Base-by-base conservation (phyloP, 192 early-diverging fungal species). In the Lunasporangiospora selenospora region DNA sequence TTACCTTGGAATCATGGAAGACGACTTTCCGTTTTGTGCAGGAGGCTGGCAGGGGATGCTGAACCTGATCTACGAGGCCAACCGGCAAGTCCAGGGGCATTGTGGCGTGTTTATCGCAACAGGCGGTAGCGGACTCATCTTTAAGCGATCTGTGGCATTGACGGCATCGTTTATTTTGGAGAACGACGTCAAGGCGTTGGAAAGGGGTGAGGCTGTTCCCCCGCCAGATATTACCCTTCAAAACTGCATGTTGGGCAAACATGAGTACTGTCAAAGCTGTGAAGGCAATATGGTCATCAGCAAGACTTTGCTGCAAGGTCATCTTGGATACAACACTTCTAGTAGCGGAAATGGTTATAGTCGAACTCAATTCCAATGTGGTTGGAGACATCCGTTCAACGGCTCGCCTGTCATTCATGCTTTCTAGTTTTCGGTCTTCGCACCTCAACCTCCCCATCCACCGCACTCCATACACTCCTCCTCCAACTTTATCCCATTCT, bases 61-160 rank as follows among this genome's bases (percentile, higher is more conserved):
- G 30, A 85, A 67, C 26, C 67, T 77, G 5, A 65, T 85, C n/a
- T 82, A 80, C 41, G 54, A 53, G 30, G 80, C 83, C 6, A 73
- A 82, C 55, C 29, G 58, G 15, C 41, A 58, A 33, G 63, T 79
- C 7, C 77, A 75, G 18, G 52, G 75, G 16, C 83, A 85, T 48
- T 85, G 83, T 48, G 83, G 83, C 12, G 55, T 85, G 4, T 85
- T 85, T 67, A 62, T 85, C 13, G 83, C 80, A 16, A 85, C 83
- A 6, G 83, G 83, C 40, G 83, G 83, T n/a, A 81, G 78, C 62
- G 79, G 67, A 24, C 30, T 75, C 32, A 50, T 77, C 29, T 63
- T 77, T 32, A 62, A 67, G 47, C 58, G 59, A 3, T 62, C 67
- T 12, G 67, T 71, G 7, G 67, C 67, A 3, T 52, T 71, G 53